phyloP scores from a whole-genome alignment of 208 protist genomes.

The Acanthamoeba sp. region DNA sequence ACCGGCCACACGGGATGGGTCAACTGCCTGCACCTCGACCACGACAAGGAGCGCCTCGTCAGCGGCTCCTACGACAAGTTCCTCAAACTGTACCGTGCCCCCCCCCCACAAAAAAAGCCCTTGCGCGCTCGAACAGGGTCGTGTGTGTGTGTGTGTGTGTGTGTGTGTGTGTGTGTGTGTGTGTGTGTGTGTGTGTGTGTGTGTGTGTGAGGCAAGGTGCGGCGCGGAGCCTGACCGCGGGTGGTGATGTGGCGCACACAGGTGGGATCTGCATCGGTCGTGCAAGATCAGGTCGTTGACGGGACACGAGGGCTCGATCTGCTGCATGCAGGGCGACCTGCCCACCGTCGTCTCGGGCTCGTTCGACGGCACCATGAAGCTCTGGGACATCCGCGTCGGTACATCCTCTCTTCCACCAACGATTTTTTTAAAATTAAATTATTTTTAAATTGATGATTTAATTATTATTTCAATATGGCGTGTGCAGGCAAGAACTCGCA shows the following conservation, averaged over 20 bases:
- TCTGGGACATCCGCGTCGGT: conserved; percentile 58
- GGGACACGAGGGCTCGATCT: conserved; percentile 56
- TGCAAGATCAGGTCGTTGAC: conserved; percentile 39
- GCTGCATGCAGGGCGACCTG: conserved; percentile 53
- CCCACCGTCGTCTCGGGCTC: conserved; percentile 8
- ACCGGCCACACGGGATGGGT: conserved; percentile 52
- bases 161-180: background rate
- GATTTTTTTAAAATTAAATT: background rate
- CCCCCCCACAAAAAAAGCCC: no score
- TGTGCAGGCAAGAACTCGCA: conserved; percentile 28
- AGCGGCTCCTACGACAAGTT: conserved; percentile 44
- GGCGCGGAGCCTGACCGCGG: no score
- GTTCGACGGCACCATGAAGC: conserved; percentile 18
- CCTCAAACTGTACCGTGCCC: conserved; percentile 19
- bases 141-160: background rate
- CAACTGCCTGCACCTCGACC: conserved; percentile 27
- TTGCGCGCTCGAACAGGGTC: no score
- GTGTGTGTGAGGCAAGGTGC: no score
- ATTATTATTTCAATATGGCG: no score
- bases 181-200: background rate
- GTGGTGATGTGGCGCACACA: background rate
- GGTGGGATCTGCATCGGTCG: conserved; percentile 21
- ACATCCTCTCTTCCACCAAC: background rate
- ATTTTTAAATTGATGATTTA: no score
- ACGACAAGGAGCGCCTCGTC: conserved; percentile 50